Conservation (phyloP, 169 alveolate species). For the Eimeria tenella region DNA sequence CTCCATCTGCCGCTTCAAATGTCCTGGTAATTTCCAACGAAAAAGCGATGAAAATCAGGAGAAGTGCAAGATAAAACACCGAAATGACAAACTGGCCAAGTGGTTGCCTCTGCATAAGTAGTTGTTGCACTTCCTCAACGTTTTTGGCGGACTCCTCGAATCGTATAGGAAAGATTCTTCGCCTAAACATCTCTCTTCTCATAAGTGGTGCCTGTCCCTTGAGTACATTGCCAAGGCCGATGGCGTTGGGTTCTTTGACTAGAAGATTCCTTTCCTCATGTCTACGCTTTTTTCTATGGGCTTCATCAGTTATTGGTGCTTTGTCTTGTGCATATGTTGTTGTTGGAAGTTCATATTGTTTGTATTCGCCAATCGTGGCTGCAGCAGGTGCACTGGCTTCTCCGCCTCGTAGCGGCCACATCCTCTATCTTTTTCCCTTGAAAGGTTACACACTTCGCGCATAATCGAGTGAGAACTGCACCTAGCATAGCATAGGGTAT, state of each 20-base stretch:
- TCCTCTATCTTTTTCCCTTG: too few relatives aligned
- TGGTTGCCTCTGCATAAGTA: constrained; percentile 50
- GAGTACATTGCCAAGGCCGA: constrained; percentile 57
- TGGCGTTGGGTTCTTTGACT: background rate
- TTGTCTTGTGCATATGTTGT: background rate
- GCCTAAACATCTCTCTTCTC: constrained; percentile 64
- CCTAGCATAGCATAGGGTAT: too few relatives aligned
- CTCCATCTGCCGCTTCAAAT: constrained; percentile 62
- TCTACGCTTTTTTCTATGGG: constrained; percentile 13
- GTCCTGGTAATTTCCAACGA: constrained; percentile 53
- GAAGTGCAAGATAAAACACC: constrained; percentile 1
- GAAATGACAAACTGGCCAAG: constrained; percentile 29
- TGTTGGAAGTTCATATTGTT: background rate
- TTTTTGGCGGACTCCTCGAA: constrained; percentile 72
- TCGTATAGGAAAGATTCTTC: constrained; percentile 71
- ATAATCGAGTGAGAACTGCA: too few relatives aligned
- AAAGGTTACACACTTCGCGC: too few relatives aligned
- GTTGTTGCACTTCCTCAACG: constrained; percentile 63
- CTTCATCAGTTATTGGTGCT: background rate
- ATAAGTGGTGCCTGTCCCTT: constrained; percentile 45
- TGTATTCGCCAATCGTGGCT: background rate
- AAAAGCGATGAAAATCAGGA: constrained; percentile 56
- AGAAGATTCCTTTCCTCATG: constrained; percentile 17
- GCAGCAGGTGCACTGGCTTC: background rate
- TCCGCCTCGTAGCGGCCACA: background rate